phyloP scores from a whole-genome alignment of 2,329 filamentous ascomycete species.

The Anthostomella pinea region DNA sequence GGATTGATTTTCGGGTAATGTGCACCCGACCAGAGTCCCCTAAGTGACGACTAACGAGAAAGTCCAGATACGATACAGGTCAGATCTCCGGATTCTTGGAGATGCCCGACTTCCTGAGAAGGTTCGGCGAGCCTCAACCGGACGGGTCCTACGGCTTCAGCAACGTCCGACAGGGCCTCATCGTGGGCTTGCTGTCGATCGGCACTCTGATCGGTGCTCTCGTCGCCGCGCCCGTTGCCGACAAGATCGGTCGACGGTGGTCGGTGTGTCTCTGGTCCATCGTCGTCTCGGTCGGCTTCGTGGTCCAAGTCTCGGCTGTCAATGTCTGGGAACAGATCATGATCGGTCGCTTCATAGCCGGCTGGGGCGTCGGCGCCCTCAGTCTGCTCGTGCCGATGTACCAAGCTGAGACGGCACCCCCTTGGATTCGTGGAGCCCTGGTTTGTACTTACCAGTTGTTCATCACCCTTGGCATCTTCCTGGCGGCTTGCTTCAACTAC shows the following conservation, averaged over 20 bases:
- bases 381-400: slow-evolving; percentile 70
- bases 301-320: slow-evolving; percentile 61
- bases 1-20: slow-evolving; percentile 19
- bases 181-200: slow-evolving; percentile 57
- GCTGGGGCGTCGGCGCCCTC: slow-evolving; percentile 64
- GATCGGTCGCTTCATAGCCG: slow-evolving; percentile 62
- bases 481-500: slow-evolving; percentile 59
- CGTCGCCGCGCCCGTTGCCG: slow-evolving; percentile 59
- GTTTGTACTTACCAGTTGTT: slow-evolving; percentile 69
- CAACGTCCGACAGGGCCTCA: slow-evolving; percentile 54
- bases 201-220: slow-evolving; percentile 61
- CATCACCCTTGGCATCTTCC: slow-evolving; percentile 67
- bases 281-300: slow-evolving; percentile 61
- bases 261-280: slow-evolving; percentile 61
- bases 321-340: slow-evolving; percentile 63
- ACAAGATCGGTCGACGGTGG: slow-evolving; percentile 59
- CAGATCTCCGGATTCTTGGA: slow-evolving; percentile 57
- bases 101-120: slow-evolving; percentile 53
- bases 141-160: slow-evolving; percentile 45
- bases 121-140: slow-evolving; percentile 45
- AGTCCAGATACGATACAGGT: slow-evolving; percentile 45
- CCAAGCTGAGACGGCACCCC: slow-evolving; percentile 67
- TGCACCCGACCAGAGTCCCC: neutral
- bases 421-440: slow-evolving; percentile 63
- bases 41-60: neutral